Conservation (phyloP, 192 early-diverging fungal species). For the Coemansia sp. region DNA sequence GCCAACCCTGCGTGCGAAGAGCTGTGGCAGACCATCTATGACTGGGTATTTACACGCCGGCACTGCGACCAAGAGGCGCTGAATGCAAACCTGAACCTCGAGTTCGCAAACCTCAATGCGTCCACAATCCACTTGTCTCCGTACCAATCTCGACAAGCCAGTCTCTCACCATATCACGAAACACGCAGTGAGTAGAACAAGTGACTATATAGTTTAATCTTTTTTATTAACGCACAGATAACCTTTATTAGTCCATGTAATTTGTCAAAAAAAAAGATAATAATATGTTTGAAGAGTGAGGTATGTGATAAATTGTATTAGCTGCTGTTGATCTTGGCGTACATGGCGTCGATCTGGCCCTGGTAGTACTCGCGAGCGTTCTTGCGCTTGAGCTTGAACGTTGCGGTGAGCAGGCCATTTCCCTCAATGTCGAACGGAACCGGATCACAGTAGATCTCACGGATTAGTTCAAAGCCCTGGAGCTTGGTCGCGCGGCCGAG, state of each 20-base stretch:
- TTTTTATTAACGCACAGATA: neutral
- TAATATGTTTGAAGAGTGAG: too few relatives aligned
- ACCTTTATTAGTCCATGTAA: too few relatives aligned
- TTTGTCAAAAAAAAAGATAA: too few relatives aligned
- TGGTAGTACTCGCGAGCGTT: conserved; percentile 52
- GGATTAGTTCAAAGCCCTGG: conserved; percentile 58
- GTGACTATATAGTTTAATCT: too few relatives aligned
- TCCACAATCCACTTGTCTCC: conserved; percentile 43
- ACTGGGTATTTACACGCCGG: neutral
- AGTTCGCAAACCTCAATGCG: conserved; percentile 27
- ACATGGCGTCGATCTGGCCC: conserved; percentile 59
- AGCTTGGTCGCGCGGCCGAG: conserved; percentile 58
- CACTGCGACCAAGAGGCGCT: neutral
- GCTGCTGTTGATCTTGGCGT: conserved; percentile 29
- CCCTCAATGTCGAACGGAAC: conserved; percentile 66
- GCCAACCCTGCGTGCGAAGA: conserved; percentile 22
- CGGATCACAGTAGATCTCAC: conserved; percentile 65
- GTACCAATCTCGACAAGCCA: conserved; percentile 32
- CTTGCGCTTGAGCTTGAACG: conserved; percentile 75
- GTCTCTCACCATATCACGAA: neutral
- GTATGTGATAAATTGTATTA: too few relatives aligned
- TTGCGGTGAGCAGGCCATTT: conserved; percentile 74
- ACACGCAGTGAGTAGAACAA: neutral
- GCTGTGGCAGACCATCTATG: neutral
- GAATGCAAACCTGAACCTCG: conserved; percentile 14